Conservation (phyloP, 2,329 filamentous ascomycete species). For the Fusarium tanahbumbuense region DNA sequence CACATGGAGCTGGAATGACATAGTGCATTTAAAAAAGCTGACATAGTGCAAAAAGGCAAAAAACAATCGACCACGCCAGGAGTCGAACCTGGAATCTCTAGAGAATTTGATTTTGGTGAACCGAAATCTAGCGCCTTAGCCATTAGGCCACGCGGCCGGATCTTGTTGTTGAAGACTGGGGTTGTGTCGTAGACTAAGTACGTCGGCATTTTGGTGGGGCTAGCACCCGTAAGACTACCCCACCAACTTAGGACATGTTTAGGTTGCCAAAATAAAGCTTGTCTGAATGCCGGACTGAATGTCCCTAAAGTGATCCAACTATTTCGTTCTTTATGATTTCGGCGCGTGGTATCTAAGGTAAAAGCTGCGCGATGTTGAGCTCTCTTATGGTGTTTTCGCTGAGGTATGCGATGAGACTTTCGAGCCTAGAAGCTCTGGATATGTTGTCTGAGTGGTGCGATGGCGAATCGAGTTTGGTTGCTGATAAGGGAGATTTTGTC, state of each 20-base stretch:
- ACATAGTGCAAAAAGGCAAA: not conserved
- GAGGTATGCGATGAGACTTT: not conserved
- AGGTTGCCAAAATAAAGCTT: not conserved
- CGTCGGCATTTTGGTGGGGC: not conserved
- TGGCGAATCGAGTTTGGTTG: not conserved
- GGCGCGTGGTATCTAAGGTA: too few relatives aligned
- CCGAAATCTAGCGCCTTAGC: slow-evolving; percentile 54
- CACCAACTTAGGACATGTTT: not conserved
- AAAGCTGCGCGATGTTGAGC: not conserved
- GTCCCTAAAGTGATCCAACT: accelerated
- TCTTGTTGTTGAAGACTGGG: slow-evolving; percentile 9
- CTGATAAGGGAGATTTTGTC: accelerated
- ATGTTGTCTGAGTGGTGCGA: not conserved
- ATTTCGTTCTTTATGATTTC: accelerated
- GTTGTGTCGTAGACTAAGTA: not conserved
- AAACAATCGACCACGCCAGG: slow-evolving; percentile 49
- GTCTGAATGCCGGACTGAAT: not conserved
- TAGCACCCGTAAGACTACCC: not conserved
- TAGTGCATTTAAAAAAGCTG: not conserved
- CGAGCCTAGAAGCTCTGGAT: accelerated
- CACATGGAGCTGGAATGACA: not conserved
- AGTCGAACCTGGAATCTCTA: slow-evolving; percentile 54
- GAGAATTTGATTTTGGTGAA: slow-evolving; percentile 33
- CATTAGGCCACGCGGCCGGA: slow-evolving; percentile 52
- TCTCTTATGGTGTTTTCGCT: not conserved